phyloP scores from a whole-genome alignment of 495 filamentous ascomycete genomes.

The Penicillium ucsense region DNA sequence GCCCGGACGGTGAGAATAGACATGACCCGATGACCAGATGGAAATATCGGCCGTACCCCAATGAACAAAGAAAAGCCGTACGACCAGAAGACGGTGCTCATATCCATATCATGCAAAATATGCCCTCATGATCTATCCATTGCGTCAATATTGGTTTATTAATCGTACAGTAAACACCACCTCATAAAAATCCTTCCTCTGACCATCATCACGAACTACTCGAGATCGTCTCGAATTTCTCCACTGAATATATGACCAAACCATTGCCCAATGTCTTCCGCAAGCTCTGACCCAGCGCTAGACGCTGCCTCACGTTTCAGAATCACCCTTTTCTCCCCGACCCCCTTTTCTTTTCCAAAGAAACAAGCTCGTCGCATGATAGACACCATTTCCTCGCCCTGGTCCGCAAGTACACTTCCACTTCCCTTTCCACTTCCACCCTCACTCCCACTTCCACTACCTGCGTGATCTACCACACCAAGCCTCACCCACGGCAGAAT shows the following conservation, averaged over 20 bases:
- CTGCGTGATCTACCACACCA: slow-evolving; percentile 5
- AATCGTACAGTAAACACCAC: no score
- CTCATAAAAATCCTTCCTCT: no score
- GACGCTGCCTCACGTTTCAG: slow-evolving; percentile 2
- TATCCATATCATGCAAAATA: no score
- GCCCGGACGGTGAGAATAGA: slow-evolving; percentile 1
- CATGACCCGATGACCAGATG: not conserved
- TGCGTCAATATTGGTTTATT: no score
- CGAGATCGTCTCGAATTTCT: slow-evolving; percentile 1
- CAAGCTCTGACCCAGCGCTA: not conserved
- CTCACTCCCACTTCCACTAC: slow-evolving; percentile 1
- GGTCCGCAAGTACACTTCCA: slow-evolving; percentile 18
- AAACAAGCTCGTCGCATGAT: slow-evolving; percentile 33
- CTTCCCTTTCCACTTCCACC: not conserved
- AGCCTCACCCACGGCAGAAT: slow-evolving; percentile 27
- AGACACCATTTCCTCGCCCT: slow-evolving; percentile 32
- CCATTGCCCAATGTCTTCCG: slow-evolving; percentile 13
- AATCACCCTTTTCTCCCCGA: slow-evolving; percentile 23
- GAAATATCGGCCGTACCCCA: no score
- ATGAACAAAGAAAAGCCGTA: no score
- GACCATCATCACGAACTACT: not conserved
- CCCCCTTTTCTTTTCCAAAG: slow-evolving; percentile 28
- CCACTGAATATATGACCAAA: slow-evolving; percentile 11
- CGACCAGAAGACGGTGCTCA: no score
- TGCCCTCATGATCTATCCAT: no score